phyloP scores from a whole-genome alignment of 106 monocot species.

The Apostasia shenzhenica region DNA sequence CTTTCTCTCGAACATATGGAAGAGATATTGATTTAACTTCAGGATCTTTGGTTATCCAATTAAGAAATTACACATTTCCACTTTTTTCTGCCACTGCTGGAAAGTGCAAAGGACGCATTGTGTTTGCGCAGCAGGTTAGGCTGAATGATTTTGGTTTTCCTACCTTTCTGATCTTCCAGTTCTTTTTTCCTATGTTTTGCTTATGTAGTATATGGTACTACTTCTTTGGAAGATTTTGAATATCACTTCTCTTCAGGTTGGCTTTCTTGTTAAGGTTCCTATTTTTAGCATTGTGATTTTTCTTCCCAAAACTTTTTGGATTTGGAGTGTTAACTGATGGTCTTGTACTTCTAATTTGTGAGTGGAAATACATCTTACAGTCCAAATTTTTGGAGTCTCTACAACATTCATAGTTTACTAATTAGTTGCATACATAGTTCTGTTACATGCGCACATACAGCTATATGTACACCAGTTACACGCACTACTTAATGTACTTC shows the following conservation, averaged over 20 bases:
- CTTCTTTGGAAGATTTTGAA: not conserved
- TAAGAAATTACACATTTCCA: slow-evolving; percentile 86
- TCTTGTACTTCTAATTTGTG: too few relatives aligned
- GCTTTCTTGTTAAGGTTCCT: too few relatives aligned
- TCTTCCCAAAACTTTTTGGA: too few relatives aligned
- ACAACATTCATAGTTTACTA: too few relatives aligned
- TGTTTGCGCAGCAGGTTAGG: slow-evolving; percentile 93
- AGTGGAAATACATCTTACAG: too few relatives aligned
- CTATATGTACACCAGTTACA: too few relatives aligned
- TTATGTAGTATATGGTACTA: not conserved
- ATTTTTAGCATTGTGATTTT: too few relatives aligned
- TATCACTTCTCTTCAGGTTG: not conserved
- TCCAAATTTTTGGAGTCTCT: too few relatives aligned
- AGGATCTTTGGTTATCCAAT: slow-evolving; percentile 40
- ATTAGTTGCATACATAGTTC: too few relatives aligned
- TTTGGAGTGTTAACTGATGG: too few relatives aligned
- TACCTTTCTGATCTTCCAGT: not conserved
- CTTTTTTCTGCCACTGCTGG: slow-evolving; percentile 69
- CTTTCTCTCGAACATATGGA: slow-evolving; percentile 87
- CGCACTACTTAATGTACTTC: too few relatives aligned
- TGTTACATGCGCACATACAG: too few relatives aligned
- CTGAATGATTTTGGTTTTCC: not conserved
- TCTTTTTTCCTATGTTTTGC: not conserved
- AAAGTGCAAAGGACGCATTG: slow-evolving; percentile 85
- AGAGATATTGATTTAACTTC: slow-evolving; percentile 60